Percentiles rank a stretch among this genome's conserved stretches.
Conservation (phyloP, 305 asterid genomes). For the Fraxinus latifolia region DNA sequence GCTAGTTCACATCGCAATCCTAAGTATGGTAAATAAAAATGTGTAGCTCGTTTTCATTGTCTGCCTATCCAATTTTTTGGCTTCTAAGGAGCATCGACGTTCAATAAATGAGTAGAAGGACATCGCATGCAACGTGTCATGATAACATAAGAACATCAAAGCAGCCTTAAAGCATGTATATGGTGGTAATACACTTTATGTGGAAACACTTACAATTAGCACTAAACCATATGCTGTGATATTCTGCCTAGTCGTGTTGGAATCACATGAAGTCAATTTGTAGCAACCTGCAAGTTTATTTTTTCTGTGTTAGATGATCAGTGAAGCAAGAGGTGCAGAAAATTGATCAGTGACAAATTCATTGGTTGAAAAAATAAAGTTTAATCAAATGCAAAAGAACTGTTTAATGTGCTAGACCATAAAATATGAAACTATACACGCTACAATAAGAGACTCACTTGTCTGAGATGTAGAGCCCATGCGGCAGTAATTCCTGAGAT, state of each 20-base stretch:
- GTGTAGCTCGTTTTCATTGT: not conserved
- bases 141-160: not conserved
- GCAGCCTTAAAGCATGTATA: not conserved
- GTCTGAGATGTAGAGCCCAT: slow-evolving; percentile 64
- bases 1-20: not conserved
- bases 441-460: slow-evolving; percentile 37
- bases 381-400: not conserved
- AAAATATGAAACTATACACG: not conserved
- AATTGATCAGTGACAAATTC: not conserved
- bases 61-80: not conserved
- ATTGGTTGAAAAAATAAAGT: not conserved
- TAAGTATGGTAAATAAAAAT: not conserved
- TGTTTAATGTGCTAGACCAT: not conserved
- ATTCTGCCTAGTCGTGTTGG: slow-evolving; percentile 53
- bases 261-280: slow-evolving; percentile 57
- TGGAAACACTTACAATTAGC: slow-evolving; percentile 60
- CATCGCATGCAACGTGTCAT: not conserved
- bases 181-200: not conserved
- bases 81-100: not conserved
- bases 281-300: slow-evolving; percentile 55
- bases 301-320: slow-evolving; percentile 12
- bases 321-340: not conserved
- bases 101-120: not conserved
- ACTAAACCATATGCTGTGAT: slow-evolving; percentile 64
- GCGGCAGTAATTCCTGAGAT: slow-evolving; percentile 72